A percentile compares a stretch with the other conserved stretches of the same genome.
Evolutionary conservation across 345 rosid genomes (phyloP).

Genomic region (Adansonia digitata): DNA sequence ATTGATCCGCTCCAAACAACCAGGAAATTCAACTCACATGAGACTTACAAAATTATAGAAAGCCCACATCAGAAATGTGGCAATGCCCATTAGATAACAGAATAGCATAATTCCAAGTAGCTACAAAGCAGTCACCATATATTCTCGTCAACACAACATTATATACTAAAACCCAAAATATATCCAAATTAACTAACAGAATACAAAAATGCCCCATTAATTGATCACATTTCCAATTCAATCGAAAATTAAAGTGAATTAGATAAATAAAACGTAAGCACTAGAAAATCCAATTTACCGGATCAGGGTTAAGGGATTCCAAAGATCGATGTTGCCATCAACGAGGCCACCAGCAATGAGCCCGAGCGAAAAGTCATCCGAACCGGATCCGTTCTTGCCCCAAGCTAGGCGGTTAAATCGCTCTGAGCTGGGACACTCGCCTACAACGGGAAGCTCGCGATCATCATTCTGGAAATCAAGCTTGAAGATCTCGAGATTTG

Average conservation of each 20-base stretch:
- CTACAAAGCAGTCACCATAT: not conserved
- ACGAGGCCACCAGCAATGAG: constrained; percentile 95
- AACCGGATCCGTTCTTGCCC: constrained; percentile 87
- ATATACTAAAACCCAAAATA: not conserved
- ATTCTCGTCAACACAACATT: not conserved
- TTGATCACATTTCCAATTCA: constrained; percentile 5
- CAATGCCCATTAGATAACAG: not conserved
- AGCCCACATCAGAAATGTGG: not conserved
- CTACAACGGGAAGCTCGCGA: constrained; percentile 68
- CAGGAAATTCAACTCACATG: not conserved
- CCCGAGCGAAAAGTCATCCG: constrained; percentile 73
- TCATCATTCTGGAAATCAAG: constrained; percentile 94
- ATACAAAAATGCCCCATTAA: not conserved
- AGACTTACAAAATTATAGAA: not conserved
- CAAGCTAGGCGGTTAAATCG: constrained; percentile 93
- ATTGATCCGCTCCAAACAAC: too few relatives aligned
- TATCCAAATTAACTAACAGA: not conserved
- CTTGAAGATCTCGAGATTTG: constrained; percentile 91
- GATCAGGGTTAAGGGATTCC: constrained; percentile 82
- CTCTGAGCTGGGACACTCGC: constrained; percentile 86
- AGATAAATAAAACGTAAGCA: not conserved
- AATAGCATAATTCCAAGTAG: not conserved
- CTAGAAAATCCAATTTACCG: constrained; percentile 35
- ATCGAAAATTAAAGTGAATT: not conserved
- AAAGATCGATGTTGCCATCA: constrained; percentile 80